Conservation (phyloP, 164 flowering plant genomes). For the Sextonia rubra region DNA sequence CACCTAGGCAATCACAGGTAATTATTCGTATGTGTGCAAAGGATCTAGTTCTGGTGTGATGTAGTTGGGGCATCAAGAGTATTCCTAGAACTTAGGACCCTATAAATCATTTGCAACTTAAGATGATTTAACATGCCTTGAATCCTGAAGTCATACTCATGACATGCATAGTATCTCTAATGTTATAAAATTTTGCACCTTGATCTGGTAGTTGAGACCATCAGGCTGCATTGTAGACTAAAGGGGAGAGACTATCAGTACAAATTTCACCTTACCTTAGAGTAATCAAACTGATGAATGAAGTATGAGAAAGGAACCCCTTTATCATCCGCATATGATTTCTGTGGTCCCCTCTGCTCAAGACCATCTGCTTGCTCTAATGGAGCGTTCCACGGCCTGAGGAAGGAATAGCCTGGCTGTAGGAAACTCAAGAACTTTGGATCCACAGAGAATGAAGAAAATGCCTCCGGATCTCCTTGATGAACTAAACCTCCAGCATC, state of each 20-base stretch:
- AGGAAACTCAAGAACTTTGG: conserved; percentile 24
- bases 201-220: not conserved
- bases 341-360: not conserved
- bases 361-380: conserved; percentile 13
- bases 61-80: not conserved
- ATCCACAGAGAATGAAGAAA: not conserved
- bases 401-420: conserved; percentile 24
- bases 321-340: not conserved
- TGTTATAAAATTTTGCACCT: not conserved
- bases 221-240: not conserved
- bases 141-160: not conserved
- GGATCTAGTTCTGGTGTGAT: not conserved
- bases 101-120: not conserved
- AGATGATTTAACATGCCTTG: not conserved
- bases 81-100: not conserved
- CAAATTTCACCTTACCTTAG: not conserved
- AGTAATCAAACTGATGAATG: conserved; percentile 1
- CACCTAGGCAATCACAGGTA: not conserved
- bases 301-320: conserved; percentile 7
- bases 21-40: not conserved
- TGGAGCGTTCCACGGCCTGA: conserved; percentile 15
- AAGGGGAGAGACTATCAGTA: not conserved
- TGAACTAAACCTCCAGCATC: not conserved
- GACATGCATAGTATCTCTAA: not conserved
- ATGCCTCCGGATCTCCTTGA: conserved; percentile 5